Conservation (phyloP, 768 basidiomycete species). For the Podaxis sp. region DNA sequence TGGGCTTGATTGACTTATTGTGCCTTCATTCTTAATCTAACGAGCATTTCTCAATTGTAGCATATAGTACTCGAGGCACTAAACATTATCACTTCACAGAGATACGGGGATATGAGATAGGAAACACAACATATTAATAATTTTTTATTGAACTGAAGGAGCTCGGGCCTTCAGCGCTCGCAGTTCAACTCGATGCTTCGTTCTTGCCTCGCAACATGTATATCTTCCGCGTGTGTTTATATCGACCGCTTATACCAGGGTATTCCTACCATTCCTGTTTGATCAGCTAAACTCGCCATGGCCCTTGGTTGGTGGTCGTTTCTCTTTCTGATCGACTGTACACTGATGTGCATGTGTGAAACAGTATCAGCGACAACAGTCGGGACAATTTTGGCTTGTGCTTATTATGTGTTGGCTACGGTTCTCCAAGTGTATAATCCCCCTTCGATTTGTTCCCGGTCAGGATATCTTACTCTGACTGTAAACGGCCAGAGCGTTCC, state of each 20-base stretch:
- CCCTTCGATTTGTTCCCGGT: background rate
- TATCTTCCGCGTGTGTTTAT: no score
- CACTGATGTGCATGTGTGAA: background rate
- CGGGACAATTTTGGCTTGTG: background rate
- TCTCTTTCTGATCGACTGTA: background rate
- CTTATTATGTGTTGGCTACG: background rate
- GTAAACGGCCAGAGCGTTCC: background rate
- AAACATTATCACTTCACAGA: background rate
- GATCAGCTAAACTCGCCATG: background rate
- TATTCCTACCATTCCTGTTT: no score
- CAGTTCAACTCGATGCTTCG: background rate
- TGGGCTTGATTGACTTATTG: background rate
- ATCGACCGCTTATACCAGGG: no score
- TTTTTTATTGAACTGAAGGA: no score
- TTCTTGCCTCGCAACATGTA: background rate
- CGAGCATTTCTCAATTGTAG: background rate
- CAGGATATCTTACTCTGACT: background rate
- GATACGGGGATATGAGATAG: background rate
- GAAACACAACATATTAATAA: no score
- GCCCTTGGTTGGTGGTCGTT: background rate
- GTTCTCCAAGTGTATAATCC: background rate
- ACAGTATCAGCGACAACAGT: background rate
- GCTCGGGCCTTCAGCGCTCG: background rate
- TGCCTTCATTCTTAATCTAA: background rate
- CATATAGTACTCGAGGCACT: conserved; percentile 20